These are phyloP conservation scores for Warburgia ugandensis DNA, from an alignment of 164 flowering plant species.

Conservation along the genomic window DNA sequence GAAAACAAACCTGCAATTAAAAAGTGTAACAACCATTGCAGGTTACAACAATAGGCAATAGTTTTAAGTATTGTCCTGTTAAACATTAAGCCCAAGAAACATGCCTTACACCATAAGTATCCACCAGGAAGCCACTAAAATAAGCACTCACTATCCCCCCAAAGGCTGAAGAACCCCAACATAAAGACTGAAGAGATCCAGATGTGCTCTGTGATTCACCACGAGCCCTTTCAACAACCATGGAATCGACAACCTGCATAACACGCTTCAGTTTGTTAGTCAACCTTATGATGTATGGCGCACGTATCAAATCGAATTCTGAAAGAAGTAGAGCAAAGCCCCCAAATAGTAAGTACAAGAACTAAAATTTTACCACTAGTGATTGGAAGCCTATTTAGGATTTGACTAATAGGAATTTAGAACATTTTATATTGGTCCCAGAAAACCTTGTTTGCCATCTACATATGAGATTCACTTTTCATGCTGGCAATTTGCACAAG, in stretches of 20 bases:
- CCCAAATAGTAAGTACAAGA: no score
- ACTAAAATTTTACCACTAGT: no score
- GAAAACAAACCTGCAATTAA: constrained; percentile 76
- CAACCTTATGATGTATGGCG: background rate
- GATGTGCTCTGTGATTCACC: constrained; percentile 96
- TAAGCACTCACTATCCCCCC: constrained; percentile 97
- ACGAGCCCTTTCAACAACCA: constrained; percentile 99
- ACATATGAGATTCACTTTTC: no score
- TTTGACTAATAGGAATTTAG: no score
- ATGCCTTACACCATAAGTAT: constrained; percentile 93
- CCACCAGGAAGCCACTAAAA: constrained; percentile 95
- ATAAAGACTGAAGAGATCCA: constrained; percentile 95
- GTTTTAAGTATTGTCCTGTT: background rate
- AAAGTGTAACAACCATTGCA: background rate
- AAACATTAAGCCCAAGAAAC: constrained; percentile 6
- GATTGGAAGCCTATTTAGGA: no score
- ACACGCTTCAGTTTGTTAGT: constrained; percentile 19
- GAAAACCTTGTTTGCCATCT: no score
- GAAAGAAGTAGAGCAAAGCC: no score
- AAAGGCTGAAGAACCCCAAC: constrained; percentile 99
- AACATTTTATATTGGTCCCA: no score
- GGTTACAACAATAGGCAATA: background rate
- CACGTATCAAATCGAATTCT: no score
- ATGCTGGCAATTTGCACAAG: no score
- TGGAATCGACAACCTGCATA: constrained; percentile 95